These are phyloP conservation scores for Lasiodiplodia citricola DNA, from an alignment of 2,329 filamentous ascomycete genomes.

Conservation along the genomic window DNA sequence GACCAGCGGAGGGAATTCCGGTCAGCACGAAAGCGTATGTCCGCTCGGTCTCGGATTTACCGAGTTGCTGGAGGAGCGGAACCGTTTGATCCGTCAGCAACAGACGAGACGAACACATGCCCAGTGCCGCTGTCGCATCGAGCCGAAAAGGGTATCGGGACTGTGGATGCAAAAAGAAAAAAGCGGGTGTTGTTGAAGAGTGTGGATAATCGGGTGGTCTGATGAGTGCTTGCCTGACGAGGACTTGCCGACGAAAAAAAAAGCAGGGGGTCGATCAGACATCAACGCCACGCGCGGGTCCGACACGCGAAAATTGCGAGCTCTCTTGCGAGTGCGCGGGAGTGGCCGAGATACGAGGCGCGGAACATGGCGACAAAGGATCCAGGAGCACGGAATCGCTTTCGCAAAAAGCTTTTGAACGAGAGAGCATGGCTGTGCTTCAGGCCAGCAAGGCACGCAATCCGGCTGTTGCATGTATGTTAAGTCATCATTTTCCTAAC, in stretches of 20 bases:
- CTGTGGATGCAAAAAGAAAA: not conserved
- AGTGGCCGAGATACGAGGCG: not conserved
- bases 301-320: not conserved
- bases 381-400: not conserved
- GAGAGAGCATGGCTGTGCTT: not conserved
- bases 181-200: not conserved
- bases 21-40: not conserved
- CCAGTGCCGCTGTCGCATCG: not conserved
- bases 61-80: not conserved
- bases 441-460: not conserved
- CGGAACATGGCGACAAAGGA: not conserved
- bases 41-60: not conserved
- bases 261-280: not conserved
- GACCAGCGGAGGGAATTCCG: not conserved
- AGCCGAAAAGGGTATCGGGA: not conserved
- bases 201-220: not conserved
- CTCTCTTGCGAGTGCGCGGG: not conserved
- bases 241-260: not conserved
- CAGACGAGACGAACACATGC: not conserved
- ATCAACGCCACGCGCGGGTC: not conserved
- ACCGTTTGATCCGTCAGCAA: too few species aligned
- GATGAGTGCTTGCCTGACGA: not conserved
- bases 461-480: not conserved
- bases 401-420: not conserved
- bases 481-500: too few species aligned